phyloP scores from a whole-genome alignment of 495 filamentous ascomycete genomes.

The Lasiosphaeriaceae sp. region DNA sequence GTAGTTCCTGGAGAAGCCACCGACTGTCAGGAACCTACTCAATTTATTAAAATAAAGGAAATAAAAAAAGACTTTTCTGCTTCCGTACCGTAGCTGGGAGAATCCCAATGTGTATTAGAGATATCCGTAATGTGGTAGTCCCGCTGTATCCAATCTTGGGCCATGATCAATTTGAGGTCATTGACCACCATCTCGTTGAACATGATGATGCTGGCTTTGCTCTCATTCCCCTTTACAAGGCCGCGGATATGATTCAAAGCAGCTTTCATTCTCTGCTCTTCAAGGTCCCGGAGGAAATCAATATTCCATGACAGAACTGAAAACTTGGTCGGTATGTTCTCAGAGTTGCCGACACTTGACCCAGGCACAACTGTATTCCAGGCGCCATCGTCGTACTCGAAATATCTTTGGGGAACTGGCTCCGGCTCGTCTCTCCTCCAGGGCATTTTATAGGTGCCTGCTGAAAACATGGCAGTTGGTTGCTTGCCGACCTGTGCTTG shows the following conservation, averaged over 20 bases:
- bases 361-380: background rate
- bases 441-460: background rate
- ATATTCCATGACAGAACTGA: slow-evolving; percentile 47
- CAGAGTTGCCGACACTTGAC: background rate
- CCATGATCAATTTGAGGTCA: slow-evolving; percentile 40
- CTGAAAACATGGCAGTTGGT: background rate
- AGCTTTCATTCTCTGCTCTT: slow-evolving; percentile 37
- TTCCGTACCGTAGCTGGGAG: slow-evolving; percentile 8
- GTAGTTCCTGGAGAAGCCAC: slow-evolving; percentile 51
- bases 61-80: too few species aligned
- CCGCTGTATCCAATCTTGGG: slow-evolving; percentile 38
- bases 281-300: slow-evolving; percentile 41
- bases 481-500: background rate
- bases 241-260: slow-evolving; percentile 38
- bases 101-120: slow-evolving; percentile 11
- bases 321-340: slow-evolving; percentile 3
- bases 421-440: background rate
- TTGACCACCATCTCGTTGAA: slow-evolving; percentile 46
- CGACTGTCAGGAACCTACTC: too few species aligned
- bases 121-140: slow-evolving; percentile 48
- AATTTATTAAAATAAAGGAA: too few species aligned
- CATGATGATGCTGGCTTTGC: slow-evolving; percentile 39
- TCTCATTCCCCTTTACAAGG: slow-evolving; percentile 13
- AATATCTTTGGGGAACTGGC: background rate
- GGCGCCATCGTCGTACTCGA: background rate